Base-by-base conservation (phyloP, 78 protist species). In the Paulinella micropora region DNA sequence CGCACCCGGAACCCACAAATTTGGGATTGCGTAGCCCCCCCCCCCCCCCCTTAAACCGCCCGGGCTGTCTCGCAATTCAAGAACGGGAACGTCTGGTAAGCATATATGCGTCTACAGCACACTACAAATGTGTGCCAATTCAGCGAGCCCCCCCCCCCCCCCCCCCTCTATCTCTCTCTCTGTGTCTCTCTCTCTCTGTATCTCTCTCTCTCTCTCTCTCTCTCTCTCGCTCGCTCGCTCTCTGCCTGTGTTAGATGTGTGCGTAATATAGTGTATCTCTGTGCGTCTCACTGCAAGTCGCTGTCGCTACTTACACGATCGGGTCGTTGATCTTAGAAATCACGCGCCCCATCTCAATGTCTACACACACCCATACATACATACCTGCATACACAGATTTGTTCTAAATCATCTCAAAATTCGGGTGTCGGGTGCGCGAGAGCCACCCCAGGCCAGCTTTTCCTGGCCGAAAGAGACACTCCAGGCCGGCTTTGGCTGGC, bases 311-410 rank as follows among this genome's bases (percentile, higher is more conserved):
- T 34, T 34, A 28, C 37, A 96, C 98, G 0, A 96, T 94, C 0
- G 99, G 99, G 82, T 97, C 95, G 2, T 34, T 39, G 0, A 97
- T 94, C 23, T 91, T 93, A 0, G 99, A 97, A 39, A 95, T 95
- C 6, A 95, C 38, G 34, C 99, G 51, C 39, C 99, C 99, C 99
- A 98, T 98, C 85, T 98, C 99, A 34, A 98, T 98, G 88, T 98
- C n/a, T n/a, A n/a, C n/a, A n/a, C n/a, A n/a, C n/a, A n/a, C n/a
- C n/a, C n/a, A n/a, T n/a, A n/a, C n/a, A n/a, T n/a, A n/a, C n/a
- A n/a, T n/a, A n/a, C n/a, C n/a, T n/a, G n/a, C n/a, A n/a, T n/a
- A n/a, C n/a, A n/a, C n/a, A n/a, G n/a, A n/a, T n/a, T n/a, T n/a
- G n/a, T n/a, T n/a, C n/a, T n/a, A n/a, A n/a, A n/a, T n/a, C n/a